phyloP scores from a whole-genome alignment of 2,329 filamentous ascomycete genomes.

The Curvularia spicifera region DNA sequence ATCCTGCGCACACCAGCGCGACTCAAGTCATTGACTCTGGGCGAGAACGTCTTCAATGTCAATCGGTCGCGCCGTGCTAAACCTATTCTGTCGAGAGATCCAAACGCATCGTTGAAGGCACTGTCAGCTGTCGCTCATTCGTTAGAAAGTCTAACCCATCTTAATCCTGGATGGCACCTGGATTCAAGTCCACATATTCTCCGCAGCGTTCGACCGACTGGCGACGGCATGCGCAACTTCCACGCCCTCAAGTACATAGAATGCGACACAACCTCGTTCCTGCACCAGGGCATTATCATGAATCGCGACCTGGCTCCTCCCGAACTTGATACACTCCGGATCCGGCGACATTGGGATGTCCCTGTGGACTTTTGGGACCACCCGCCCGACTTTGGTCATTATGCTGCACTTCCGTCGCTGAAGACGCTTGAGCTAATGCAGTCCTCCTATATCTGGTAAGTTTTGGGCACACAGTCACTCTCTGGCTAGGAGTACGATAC shows the following conservation, averaged over 20 bases:
- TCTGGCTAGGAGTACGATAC: neutral
- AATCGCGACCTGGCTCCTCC: slow-evolving; percentile 38
- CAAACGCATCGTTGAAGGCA: slow-evolving; percentile 32
- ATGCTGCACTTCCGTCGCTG: slow-evolving; percentile 36
- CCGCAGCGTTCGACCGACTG: slow-evolving; percentile 24
- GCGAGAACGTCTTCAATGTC: slow-evolving; percentile 44
- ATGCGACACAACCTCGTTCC: slow-evolving; percentile 41
- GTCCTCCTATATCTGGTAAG: slow-evolving; percentile 21
- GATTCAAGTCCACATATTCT: slow-evolving; percentile 22
- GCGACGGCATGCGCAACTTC: slow-evolving; percentile 42
- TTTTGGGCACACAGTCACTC: neutral
- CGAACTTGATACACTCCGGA: slow-evolving; percentile 35
- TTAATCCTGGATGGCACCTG: slow-evolving; percentile 33
- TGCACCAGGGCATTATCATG: slow-evolving; percentile 37
- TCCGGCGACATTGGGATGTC: slow-evolving; percentile 33
- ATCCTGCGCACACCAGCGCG: slow-evolving; percentile 39
- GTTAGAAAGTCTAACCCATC: slow-evolving; percentile 38
- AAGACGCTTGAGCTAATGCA: slow-evolving; percentile 39
- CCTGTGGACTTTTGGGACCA: slow-evolving; percentile 37
- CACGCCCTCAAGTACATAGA: slow-evolving; percentile 37
- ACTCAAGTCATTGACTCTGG: slow-evolving; percentile 42
- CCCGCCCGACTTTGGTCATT: slow-evolving; percentile 33
- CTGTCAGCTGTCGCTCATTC: slow-evolving; percentile 40
- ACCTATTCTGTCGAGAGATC: slow-evolving; percentile 26
- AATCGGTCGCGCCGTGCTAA: slow-evolving; percentile 16